Percentiles rank a stretch among this genome's conserved stretches.
phyloP scores from a whole-genome alignment of 2,329 filamentous ascomycete genomes.

The Paecilomyces sp. region DNA sequence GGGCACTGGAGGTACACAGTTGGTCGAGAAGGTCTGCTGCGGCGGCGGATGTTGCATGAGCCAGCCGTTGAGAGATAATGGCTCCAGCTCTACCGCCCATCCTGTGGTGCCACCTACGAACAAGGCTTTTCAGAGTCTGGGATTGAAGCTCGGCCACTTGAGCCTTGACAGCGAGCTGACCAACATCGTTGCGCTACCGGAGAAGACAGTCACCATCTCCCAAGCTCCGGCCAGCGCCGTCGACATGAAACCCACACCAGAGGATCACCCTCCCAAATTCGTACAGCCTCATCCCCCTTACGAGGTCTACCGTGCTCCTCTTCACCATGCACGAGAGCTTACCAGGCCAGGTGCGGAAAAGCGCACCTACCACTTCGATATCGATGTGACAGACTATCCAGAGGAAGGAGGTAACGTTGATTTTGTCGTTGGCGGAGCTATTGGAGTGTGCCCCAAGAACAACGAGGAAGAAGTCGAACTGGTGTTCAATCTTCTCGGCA shows the following conservation, averaged over 20 bases:
- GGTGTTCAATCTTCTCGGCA: slow-evolving; percentile 70
- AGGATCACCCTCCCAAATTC: slow-evolving; percentile 70
- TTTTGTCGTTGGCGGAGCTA: slow-evolving; percentile 93
- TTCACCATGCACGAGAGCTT: slow-evolving; percentile 77
- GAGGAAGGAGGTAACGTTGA: slow-evolving; percentile 71
- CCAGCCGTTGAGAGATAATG: slow-evolving; percentile 43
- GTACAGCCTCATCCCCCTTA: slow-evolving; percentile 94
- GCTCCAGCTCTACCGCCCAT: slow-evolving; percentile 32
- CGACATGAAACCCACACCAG: slow-evolving; percentile 26
- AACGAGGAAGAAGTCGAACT: slow-evolving; percentile 69
- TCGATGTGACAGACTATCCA: slow-evolving; percentile 93
- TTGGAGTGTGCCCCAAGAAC: slow-evolving; percentile 89
- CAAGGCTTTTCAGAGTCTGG: slow-evolving; percentile 71
- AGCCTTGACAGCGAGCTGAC: slow-evolving; percentile 64
- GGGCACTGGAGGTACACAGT: slow-evolving; percentile 46
- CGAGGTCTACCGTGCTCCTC: slow-evolving; percentile 80
- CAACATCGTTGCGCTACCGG: slow-evolving; percentile 63
- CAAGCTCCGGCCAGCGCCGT: slow-evolving; percentile 27
- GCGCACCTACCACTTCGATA: slow-evolving; percentile 93
- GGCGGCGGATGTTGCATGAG: slow-evolving; percentile 59
- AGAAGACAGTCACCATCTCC: slow-evolving; percentile 64
- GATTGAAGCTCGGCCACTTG: slow-evolving; percentile 68
- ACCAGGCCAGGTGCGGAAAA: slow-evolving; percentile 88
- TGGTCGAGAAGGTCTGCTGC: slow-evolving; percentile 57
- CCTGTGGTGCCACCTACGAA: slow-evolving; percentile 64